Conservation (phyloP, 164 flowering plant genomes). For the Vitis rotundifolia region DNA sequence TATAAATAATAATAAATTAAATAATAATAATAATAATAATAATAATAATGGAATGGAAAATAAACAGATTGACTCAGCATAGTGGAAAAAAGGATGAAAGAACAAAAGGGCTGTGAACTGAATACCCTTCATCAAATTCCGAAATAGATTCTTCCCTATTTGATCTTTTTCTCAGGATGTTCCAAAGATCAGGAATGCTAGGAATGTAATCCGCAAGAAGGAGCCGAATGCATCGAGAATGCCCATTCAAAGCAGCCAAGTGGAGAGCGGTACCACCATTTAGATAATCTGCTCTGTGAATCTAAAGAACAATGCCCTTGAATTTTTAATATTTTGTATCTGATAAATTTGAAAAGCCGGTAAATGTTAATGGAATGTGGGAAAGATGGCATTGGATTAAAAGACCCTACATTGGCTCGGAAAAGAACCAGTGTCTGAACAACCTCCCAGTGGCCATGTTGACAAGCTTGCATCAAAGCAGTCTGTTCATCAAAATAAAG, state of each 20-base stretch:
- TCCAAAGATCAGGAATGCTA: conserved; percentile 57
- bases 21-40: background rate
- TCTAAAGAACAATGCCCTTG: conserved; percentile 39
- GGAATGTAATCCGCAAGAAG: conserved; percentile 87
- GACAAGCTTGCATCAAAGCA: conserved; percentile 99
- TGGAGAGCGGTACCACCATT: conserved; percentile 97
- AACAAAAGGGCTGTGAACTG: conserved; percentile 1
- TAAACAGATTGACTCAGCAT: background rate
- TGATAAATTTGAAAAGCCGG: background rate
- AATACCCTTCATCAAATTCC: conserved; percentile 66
- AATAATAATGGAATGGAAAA: background rate
- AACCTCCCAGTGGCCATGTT: conserved; percentile 98
- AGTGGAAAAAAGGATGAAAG: background rate
- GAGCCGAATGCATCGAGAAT: conserved; percentile 82
- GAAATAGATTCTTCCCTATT: conserved; percentile 26
- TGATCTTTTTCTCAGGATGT: conserved; percentile 33
- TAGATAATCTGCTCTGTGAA: conserved; percentile 84
- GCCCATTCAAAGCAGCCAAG: conserved; percentile 91
- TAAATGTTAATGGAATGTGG: background rate
- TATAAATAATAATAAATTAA: background rate
- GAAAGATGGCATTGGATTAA: background rate
- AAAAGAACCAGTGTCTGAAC: conserved; percentile 79
- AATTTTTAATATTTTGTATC: background rate
- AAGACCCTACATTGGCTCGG: conserved; percentile 73
- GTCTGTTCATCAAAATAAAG: conserved; percentile 51